Conservation (phyloP, 495 filamentous ascomycete genomes). For the Eremomyces bilateralis region DNA sequence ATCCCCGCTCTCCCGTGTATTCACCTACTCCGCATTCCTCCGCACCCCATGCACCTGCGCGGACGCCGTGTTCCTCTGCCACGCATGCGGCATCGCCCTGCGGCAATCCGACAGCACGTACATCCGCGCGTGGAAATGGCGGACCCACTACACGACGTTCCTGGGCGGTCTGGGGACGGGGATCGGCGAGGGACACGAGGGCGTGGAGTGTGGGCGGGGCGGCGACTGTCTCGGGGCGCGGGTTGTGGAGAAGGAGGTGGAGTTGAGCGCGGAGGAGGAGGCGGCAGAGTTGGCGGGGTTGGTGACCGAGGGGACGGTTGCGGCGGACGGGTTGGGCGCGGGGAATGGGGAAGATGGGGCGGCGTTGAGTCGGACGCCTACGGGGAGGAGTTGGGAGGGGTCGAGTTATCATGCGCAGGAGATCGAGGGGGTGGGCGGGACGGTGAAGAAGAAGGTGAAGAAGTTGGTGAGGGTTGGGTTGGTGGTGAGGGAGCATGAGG, state of each 20-base stretch:
- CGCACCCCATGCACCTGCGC: constrained; percentile 48
- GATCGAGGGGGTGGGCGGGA: constrained; percentile 68
- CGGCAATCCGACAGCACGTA: constrained; percentile 52
- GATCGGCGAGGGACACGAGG: constrained; percentile 70
- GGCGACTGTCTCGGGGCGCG: constrained; percentile 47
- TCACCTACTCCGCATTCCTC: constrained; percentile 25
- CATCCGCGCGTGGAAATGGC: constrained; percentile 67
- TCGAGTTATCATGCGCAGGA: constrained; percentile 63
- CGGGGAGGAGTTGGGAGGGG: constrained; percentile 18
- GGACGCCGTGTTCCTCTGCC: constrained; percentile 55
- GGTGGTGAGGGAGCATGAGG: constrained; percentile 61
- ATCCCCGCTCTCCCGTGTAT: constrained; percentile 7
- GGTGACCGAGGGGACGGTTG: constrained; percentile 6
- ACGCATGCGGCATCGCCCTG: constrained; percentile 50
- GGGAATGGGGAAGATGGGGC: not conserved
- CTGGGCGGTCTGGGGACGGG: constrained; percentile 68
- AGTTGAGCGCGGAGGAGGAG: not conserved
- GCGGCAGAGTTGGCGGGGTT: constrained; percentile 51
- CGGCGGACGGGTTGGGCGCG: constrained; percentile 3
- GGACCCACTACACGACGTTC: constrained; percentile 58
- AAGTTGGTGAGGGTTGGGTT: constrained; percentile 56
- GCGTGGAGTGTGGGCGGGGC: constrained; percentile 62
- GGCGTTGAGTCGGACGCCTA: no score
- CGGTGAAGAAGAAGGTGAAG: constrained; percentile 61
- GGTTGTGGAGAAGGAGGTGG: constrained; percentile 16